These are phyloP conservation scores for Apophysomyces elegans DNA, from an alignment of 371 early-diverging fungal species.

Conservation along the genomic window DNA sequence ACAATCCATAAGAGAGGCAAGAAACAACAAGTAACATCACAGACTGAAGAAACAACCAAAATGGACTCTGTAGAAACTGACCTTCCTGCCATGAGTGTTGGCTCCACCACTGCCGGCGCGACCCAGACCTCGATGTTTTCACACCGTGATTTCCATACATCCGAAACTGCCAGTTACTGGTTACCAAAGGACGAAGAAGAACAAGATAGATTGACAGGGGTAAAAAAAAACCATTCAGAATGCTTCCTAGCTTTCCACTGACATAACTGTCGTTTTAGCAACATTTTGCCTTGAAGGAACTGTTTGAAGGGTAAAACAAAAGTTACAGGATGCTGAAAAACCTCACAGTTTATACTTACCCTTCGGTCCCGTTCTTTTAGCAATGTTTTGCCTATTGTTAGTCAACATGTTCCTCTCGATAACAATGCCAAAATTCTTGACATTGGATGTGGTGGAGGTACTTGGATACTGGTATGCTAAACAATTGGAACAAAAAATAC, in stretches of 20 bases:
- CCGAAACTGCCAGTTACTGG: conserved; percentile 15
- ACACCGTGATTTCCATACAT: conserved; percentile 12
- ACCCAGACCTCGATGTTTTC: not conserved
- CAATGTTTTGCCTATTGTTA: conserved; percentile 13
- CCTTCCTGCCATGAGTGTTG: not conserved
- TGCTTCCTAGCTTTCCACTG: not conserved
- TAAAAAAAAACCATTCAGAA: not conserved
- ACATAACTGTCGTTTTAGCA: conserved; percentile 6
- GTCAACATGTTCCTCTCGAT: conserved; percentile 16
- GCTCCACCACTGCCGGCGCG: not conserved
- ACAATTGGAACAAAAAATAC: not conserved
- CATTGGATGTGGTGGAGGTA: conserved; percentile 35
- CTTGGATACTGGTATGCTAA: conserved; percentile 31
- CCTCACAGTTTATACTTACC: not conserved
- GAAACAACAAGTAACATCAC: not conserved
- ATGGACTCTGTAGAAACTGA: not conserved
- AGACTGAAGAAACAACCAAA: not conserved
- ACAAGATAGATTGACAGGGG: conserved; percentile 19
- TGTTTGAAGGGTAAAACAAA: conserved; percentile 9
- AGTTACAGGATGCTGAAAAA: not conserved
- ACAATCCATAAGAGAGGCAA: not conserved
- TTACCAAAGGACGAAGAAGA: conserved; percentile 20
- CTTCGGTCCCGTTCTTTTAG: not conserved
- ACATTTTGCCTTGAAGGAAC: conserved; percentile 18
- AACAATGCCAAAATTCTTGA: conserved; percentile 17